Evolutionary conservation across 768 basidiomycete species (phyloP).

Genomic region (Mycena capillaripes): DNA sequence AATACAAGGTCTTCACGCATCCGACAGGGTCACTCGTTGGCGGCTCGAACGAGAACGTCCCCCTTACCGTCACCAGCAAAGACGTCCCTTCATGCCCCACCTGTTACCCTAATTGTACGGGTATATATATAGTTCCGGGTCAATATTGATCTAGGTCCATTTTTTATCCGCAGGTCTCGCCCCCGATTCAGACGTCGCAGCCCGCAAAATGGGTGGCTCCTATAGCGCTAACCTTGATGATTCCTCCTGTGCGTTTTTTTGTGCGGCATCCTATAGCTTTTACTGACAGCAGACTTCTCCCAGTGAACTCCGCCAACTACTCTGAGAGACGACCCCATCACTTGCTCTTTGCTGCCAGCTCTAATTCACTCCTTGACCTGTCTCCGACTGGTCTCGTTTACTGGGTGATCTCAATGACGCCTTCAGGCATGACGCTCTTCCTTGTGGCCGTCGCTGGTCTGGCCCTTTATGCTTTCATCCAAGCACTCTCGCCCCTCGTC

Average conservation of each 20-base stretch:
- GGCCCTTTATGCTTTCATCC: too few relatives aligned
- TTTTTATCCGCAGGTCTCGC: neutral
- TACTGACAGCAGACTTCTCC: neutral
- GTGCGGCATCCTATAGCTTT: neutral
- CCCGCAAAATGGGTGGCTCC: neutral
- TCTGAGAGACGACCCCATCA: neutral
- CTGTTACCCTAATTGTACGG: too few relatives aligned
- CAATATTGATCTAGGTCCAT: neutral
- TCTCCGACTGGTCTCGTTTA: too few relatives aligned
- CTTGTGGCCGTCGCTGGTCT: too few relatives aligned
- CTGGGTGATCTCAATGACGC: too few relatives aligned
- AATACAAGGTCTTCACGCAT: neutral
- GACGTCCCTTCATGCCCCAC: too few relatives aligned
- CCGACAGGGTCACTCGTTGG: slow-evolving; percentile 45
- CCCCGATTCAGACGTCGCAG: neutral
- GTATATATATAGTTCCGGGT: neutral
- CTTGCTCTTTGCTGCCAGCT: too few relatives aligned
- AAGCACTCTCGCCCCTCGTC: too few relatives aligned
- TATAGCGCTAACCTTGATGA: neutral
- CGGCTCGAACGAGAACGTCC: neutral
- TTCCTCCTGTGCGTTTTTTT: neutral
- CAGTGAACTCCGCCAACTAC: neutral
- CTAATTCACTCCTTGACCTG: too few relatives aligned
- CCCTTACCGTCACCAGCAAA: neutral
- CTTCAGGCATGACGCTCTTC: too few relatives aligned